Conservation (phyloP, 1,284 basidiomycete species). For the Ganoderma multipileum region DNA sequence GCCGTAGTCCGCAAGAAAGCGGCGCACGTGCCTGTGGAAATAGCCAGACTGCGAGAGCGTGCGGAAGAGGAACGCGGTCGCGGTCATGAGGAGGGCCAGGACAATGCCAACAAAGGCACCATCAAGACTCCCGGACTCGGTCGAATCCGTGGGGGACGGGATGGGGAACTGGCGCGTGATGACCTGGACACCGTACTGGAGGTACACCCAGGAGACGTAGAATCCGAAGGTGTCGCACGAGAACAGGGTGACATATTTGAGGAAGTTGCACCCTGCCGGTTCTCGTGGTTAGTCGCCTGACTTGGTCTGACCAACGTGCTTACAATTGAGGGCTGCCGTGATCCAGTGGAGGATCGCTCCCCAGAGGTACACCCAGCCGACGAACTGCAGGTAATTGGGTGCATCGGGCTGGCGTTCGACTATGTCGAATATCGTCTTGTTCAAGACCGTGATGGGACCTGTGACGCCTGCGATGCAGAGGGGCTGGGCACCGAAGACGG, state of each 20-base stretch:
- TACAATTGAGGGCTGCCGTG: constrained; percentile 85
- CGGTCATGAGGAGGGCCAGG: constrained; percentile 80
- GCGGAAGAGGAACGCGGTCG: constrained; percentile 77
- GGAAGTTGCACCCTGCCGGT: constrained; percentile 75
- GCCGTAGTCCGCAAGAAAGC: constrained; percentile 86
- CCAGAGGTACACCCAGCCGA: constrained; percentile 95
- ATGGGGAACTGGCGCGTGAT: constrained; percentile 74
- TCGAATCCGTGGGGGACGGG: constrained; percentile 15
- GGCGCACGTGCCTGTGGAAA: constrained; percentile 75
- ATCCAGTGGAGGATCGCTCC: constrained; percentile 93
- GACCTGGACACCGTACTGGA: constrained; percentile 90
- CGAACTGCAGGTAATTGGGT: constrained; percentile 85
- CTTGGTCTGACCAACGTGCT: constrained; percentile 33
- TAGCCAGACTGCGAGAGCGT: constrained; percentile 66
- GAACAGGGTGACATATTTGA: constrained; percentile 89
- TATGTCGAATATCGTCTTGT: constrained; percentile 90
- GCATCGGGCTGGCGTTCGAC: constrained; percentile 61
- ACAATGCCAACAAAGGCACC: constrained; percentile 78
- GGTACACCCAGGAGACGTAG: constrained; percentile 88
- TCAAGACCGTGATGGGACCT: constrained; percentile 90
- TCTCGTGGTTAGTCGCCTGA: constrained; percentile 13
- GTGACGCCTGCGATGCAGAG: constrained; percentile 95
- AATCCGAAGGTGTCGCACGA: constrained; percentile 96
- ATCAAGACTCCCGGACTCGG: constrained; percentile 44
- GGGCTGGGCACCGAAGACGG: constrained; percentile 90